Evolutionary conservation across 257 asterid species (phyloP), one percentile per base, ranked within the genome.

Genomic region (Henckelia pumila): DNA sequence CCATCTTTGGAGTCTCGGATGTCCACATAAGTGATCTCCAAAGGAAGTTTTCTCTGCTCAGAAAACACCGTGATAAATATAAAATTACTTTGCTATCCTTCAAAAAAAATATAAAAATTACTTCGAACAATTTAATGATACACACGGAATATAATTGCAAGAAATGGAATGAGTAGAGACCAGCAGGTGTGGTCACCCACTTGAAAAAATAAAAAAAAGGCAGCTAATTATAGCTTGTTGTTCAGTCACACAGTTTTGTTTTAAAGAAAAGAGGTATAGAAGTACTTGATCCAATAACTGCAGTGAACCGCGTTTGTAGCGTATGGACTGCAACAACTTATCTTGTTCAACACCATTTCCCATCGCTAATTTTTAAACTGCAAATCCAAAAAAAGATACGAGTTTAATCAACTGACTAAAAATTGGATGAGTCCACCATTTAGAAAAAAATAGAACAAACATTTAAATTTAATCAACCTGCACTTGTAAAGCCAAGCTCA

Each of bases 21-120:
- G 63, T 86, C 95, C 88, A 93, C 61, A 81, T 85, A 90, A 72
- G 59, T 57, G 22, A 85, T 90, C 75, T 93, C 87, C 17, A 90
- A 75, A 11, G 99, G 99, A 68, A 93, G 97, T 87, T 90, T 93
- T 71, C 96, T 80, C 99, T 93, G 94, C 70, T 58, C 70, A 78
- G 71, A 66, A 53, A 55, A 75, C 67, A 25, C 26, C 26, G 26
- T 25, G 26, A 25, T 25, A 25, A 25, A 25, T 25, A 25, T 25
- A 25, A 25, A 25, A 25, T 25, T 25, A 25, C 26, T 25, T 25
- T 25, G 26, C 26, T 25, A 3, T 25, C 26, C 26, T 25, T 25
- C 3, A 25, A 25, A 25, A 25, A 25, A 25, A 25, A 25, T 25
- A 25, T 25, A 25, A 25, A 53, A 23, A 14, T 13, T 20, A 68